Base-by-base conservation (phyloP, 2,329 filamentous ascomycete genomes). In the Lachnellula occidentalis region DNA sequence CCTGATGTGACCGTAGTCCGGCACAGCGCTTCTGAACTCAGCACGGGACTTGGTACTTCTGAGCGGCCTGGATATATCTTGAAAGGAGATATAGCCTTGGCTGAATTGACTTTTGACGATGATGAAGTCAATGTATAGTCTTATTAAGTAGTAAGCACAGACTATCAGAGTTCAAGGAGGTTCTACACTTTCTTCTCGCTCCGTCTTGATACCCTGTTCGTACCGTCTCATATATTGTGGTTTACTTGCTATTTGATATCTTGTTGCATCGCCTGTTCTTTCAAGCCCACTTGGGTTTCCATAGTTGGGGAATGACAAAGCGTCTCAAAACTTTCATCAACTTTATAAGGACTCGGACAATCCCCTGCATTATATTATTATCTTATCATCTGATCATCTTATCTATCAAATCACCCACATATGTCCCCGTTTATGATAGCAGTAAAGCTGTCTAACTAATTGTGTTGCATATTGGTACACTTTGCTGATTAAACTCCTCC, bases 401-500 rank as follows among this genome's bases (percentile, higher is more conserved):
- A 48, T 37, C 41, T 34, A 39, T 57, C 45, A 58, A 51, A 50
- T 59, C 51, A 46, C 47, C 56, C 55, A 22, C 37, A 56, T 54
- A 48, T 57, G 50, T 9, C 12, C 21, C 39, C 52, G n/a, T 43
- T 58, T 51, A 50, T 54, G 45, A 56, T 19, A 41, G 48, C 46
- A 45, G 53, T 51, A 46, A 34, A 21, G 27, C 39, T 37, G 17
- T 56, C 58, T 64, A 55, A 56, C 57, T 31, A 61, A 57, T 45
- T 45, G 50, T 54, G 63, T 62, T 55, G 52, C 59, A 53, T 51
- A 59, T 39, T 53, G 54, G 52, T 50, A 56, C 43, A 55, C 54
- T 47, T 59, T 51, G 47, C 56, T 45, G 54, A 60, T 64, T 60
- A 66, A 60, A 66, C 64, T 50, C 42, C 43, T 27, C 34, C 53